Base-by-base conservation (phyloP, 192 early-diverging fungal genomes). In the Backusella mclennaniae region DNA sequence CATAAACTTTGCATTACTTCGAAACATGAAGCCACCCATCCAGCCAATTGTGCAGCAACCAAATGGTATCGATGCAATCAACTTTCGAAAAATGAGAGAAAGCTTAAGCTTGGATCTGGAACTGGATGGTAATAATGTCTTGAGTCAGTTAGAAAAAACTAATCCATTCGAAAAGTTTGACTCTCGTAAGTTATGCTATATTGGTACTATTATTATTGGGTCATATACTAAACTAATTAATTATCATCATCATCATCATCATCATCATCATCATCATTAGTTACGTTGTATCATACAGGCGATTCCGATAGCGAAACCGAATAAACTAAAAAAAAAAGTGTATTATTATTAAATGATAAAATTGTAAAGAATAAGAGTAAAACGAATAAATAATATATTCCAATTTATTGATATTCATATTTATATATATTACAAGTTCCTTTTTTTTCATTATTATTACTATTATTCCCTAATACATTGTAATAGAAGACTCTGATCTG, bases 1-100 rank as follows among this genome's bases (percentile, higher is more conserved):
- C 67, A 89, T 95, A 35, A 95, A 95, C 52, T 99, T 97, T 96
- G 97, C 97, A 6, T 85, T 99, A 38, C 80, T 99, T 63, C 87
- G 96, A 42, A 90, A 98, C 84, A 78, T 86, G 67, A 87, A 85
- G 19, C 96, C 97, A 56, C 97, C 97, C 2, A 96, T 98, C 69
- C 82, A 95, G 41, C 96, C 96, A 0, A 38, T 39, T 17, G 52
- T 78, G n/a, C 79, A 83, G 21, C 80, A 85, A 70, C 82, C 86
- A 15, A 83, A 83, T 79, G 89, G 89, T 17, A 75, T 85, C 23
- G 93, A 94, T 77, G 90, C 92, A 1, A 75, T 89, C 67, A 93
- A 93, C 70, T 94, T 94, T 59, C 66, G 93, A 42, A 77, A 84
- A 67, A 84, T 94, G 80, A 67, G 68, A 36, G 93, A 94, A 46